Percentiles rank a stretch among this genome's conserved stretches.
phyloP scores from a whole-genome alignment of 345 rosid species.

The Mercurialis annua region DNA sequence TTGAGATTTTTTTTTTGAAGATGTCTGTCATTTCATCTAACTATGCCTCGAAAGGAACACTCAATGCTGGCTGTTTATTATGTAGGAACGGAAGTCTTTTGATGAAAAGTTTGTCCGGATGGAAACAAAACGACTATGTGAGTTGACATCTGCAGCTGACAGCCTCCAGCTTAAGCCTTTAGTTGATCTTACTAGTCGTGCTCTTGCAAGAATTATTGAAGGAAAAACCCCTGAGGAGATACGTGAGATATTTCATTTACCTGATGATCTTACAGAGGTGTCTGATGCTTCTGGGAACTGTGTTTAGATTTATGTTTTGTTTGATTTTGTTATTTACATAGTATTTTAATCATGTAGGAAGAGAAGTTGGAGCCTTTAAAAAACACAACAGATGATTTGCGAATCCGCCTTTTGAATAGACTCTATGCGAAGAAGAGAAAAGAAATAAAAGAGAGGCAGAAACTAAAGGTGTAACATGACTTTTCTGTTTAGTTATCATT shows the following conservation, averaged over 20 bases:
- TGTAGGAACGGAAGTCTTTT: constrained; percentile 74
- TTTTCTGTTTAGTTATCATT: neutral
- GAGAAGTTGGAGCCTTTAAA: constrained; percentile 91
- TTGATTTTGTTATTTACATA: neutral
- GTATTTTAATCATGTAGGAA: constrained; percentile 46
- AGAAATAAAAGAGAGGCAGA: constrained; percentile 78
- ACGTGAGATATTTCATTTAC: constrained; percentile 91
- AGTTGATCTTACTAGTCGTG: constrained; percentile 88
- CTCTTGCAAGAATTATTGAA: constrained; percentile 82
- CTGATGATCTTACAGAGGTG: constrained; percentile 97
- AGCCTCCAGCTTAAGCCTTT: constrained; percentile 87
- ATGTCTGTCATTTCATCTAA: neutral
- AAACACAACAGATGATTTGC: constrained; percentile 80
- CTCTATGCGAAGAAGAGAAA: constrained; percentile 81
- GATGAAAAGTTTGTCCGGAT: constrained; percentile 82
- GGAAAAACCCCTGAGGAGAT: constrained; percentile 90
- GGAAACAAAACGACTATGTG: constrained; percentile 89
- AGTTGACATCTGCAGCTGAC: constrained; percentile 90
- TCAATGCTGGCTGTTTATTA: constrained; percentile 10
- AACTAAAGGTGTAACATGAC: constrained; percentile 50
- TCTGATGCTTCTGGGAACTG: constrained; percentile 20
- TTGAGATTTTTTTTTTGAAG: neutral
- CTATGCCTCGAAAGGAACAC: neutral
- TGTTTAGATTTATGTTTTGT: constrained; percentile 3
- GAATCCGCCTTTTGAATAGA: constrained; percentile 79